Evolutionary conservation across 345 rosid genomes (phyloP).

Genomic region (Salix caprea): DNA sequence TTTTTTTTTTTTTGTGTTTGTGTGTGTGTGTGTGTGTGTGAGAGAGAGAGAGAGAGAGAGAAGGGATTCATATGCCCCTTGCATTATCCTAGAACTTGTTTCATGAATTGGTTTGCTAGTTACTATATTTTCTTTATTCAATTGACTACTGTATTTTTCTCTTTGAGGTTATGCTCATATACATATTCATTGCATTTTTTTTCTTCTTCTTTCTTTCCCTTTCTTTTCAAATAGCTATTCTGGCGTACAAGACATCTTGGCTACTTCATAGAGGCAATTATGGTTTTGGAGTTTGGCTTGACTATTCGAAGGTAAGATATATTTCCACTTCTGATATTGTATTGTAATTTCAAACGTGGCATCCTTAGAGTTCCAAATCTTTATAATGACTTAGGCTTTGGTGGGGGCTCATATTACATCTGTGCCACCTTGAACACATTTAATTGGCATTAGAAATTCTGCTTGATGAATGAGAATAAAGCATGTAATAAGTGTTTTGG

Average conservation of each 20-base stretch:
- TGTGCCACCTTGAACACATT: too few species aligned
- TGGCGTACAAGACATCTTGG: slow-evolving; percentile 72
- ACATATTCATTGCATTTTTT: neutral
- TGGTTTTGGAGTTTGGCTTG: slow-evolving; percentile 93
- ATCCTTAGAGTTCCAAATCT: neutral
- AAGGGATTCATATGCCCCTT: neutral
- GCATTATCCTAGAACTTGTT: neutral
- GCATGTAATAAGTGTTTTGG: too few species aligned
- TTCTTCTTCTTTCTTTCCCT: slow-evolving; percentile 6
- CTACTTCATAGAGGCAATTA: slow-evolving; percentile 78
- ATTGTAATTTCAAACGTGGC: neutral
- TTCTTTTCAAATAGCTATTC: slow-evolving; percentile 49
- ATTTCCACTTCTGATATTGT: neutral
- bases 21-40: too few species aligned
- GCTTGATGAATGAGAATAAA: too few species aligned
- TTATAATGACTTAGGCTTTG: neutral
- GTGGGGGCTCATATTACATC: too few species aligned
- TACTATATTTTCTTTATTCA: neutral
- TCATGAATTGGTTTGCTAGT: neutral
- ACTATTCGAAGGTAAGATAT: slow-evolving; percentile 60
- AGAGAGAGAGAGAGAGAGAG: neutral
- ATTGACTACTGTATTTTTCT: neutral
- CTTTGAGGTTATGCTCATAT: neutral
- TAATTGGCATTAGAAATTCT: too few species aligned
- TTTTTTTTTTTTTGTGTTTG: too few species aligned